Base-by-base conservation (phyloP, 768 basidiomycete species). In the Candolleomyces aberdarensis region DNA sequence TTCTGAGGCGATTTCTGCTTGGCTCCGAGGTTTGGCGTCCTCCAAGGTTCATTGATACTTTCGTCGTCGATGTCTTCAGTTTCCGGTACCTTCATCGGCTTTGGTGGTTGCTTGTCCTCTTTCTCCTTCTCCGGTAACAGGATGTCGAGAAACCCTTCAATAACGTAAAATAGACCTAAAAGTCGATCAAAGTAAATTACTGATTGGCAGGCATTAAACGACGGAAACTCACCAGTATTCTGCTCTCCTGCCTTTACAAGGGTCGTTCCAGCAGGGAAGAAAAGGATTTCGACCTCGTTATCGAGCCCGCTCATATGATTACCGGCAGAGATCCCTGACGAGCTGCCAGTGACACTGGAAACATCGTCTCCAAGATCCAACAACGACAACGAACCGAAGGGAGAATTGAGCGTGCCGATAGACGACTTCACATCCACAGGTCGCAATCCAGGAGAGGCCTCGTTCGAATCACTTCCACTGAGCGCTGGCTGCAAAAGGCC, bases 201-300 rank as follows among this genome's bases (percentile, higher is more conserved):
- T 15, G 53, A 58, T 22, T 40, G 55, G 52, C 46, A 61, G 44
- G 60, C 57, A 51, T 58, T 53, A 46, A 52, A 52, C 41, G 31
- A 26, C 19, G 20, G 41, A 65, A 13, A 63, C 69, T 62, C 59
- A 86, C 95, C 95, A 58, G 92, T 89, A 63, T 95, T 90, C 58
- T 85, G 77, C 72, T 99, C 96, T 46, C 95, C 96, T 7, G 95
- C 92, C 66, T 86, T 92, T 22, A 91, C 95, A 20, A 98, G 75
- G 2, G 85, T 86, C 4, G 89, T 87, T 1, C 96, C 97, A 55
- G 92, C 88, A 46, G 91, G 81, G 75, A 94, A 98, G 72, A 89
- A 98, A 36, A 98, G 72, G 56, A 99, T 96, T 72, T 99, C 97
- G 1, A 98, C 92, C 70, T 97, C 93, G 59, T 98, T 98, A 69